Evolutionary conservation across 202 grass and related monocot genomes (phyloP), one percentile per base, ranked within the genome.

Genomic region (Eragrostis tef): DNA sequence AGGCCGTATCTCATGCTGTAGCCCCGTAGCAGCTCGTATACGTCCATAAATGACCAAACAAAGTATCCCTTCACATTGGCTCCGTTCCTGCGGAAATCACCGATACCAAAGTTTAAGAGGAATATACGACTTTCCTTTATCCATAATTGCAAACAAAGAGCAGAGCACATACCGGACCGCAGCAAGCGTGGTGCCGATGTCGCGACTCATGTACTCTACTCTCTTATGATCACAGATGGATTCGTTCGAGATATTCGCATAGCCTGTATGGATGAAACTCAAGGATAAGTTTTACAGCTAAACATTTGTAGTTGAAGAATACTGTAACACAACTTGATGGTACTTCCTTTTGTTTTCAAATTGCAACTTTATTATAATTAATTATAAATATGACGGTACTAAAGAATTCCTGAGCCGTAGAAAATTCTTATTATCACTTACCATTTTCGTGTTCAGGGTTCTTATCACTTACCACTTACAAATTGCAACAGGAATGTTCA

Each of bases 41-140:
- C 75, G 69, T 93, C 90, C 31, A 96, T 2, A 14, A 93, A 90
- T 72, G 93, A 83, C 90, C 90, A 96, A 70, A 90, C 86, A 57
- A 96, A 96, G 54, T 90, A 93, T 12, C 90, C 87, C 67, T 79
- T 90, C 42, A 88, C 87, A 43, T 95, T 88, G 24, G 87, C 67
- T 77, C 90, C 88, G 19, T 90, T 85, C 83, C 88, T 92, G 71
- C 20, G 15, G 48, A 1, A 63, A 64, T 4, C 14, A 70, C 12
- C 20, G 5, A n/a, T 78, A 60, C 34, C 7, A 71, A 62, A 24
- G 26, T 50, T 19, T 21, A 1, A 6, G 15, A 10, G 26, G 34
- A 51, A 51, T 6, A 51, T 51, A 51, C 4, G 17, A 51, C 14
- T 11, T 16, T 51, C 13, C 14, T 52, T 20, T 56, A 0, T 68